Evolutionary conservation across 768 basidiomycete species (phyloP), one percentile per base, ranked within the genome.

Genomic region (Mycena kentingensis): DNA sequence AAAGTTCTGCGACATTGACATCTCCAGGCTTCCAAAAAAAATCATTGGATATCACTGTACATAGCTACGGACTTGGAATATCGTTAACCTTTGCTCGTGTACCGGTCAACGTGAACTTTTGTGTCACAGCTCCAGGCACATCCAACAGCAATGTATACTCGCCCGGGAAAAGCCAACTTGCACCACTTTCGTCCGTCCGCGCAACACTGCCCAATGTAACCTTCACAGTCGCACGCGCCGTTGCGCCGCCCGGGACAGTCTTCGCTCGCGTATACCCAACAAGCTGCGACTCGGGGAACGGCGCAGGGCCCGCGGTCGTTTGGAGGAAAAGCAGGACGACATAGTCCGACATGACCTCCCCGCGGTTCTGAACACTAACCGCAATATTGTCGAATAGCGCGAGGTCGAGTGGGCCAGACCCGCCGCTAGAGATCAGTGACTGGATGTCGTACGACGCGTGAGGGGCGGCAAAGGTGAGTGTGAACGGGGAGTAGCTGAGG

Each of bases 401-500:
- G 28, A 78, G 68, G 62, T 83, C 82, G 57, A 73, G 48, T 49
- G 55, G 60, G 3, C 46, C 48, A 29, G 54, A 58, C 11, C 52
- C 38, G 25, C 53, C 65, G 5, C 54, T 59, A 1, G 54, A 26
- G n/a, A 78, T 62, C 31, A 81, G 72, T 31, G 60, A 52, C 11
- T 72, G 65, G 46, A 81, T 81, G 39, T 68, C 61, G 64, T 78
- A 82, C 11, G 61, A 60, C 13, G 60, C 34, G 5, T 67, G 49
- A 5, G 77, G 72, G 11, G 70, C 54, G 15, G 69, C 61, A 74
- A 79, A 81, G 24, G 63, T 60, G 42, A 76, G 62, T 16, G 42
- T 51, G 66, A 84, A 83, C 5, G 67, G 77, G 4, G 81, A 82
- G 65, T 73, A 83, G 61, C 82, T 80, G 44, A 81, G 66, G 18